Evolutionary conservation across 768 basidiomycete species (phyloP).

Genomic region (Mycena vitilis): DNA sequence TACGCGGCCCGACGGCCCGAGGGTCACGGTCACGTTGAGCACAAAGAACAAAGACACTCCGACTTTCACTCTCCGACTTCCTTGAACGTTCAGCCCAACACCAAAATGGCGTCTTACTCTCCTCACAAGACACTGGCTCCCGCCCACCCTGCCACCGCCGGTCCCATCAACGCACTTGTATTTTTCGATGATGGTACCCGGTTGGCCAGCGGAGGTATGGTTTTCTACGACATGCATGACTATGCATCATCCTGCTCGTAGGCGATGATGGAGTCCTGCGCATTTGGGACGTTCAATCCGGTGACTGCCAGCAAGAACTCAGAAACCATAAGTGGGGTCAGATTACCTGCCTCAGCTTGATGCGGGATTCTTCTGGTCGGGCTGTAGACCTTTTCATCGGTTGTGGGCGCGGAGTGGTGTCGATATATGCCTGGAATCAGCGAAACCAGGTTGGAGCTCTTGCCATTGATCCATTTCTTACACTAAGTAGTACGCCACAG

Average conservation of each 20-base stretch:
- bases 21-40: background rate
- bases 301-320: conserved; percentile 12
- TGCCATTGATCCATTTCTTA: too few relatives aligned
- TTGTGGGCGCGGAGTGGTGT: background rate
- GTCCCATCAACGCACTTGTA: background rate
- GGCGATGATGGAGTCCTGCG: conserved; percentile 4
- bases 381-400: background rate
- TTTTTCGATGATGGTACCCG: background rate
- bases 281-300: conserved; percentile 8
- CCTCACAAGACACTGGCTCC: background rate
- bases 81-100: background rate
- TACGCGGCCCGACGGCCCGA: background rate
- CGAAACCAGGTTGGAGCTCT: too few relatives aligned
- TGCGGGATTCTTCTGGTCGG: background rate
- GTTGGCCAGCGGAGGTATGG: conserved; percentile 10
- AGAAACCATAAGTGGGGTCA: background rate
- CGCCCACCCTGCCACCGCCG: background rate
- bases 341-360: background rate
- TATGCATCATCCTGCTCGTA: background rate
- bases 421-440: background rate
- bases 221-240: background rate
- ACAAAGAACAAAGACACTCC: background rate
- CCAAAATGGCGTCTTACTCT: background rate
- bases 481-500: background rate
- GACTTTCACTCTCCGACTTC: background rate